phyloP scores from a whole-genome alignment of 208 protist species.

The Leishmania arabica region DNA sequence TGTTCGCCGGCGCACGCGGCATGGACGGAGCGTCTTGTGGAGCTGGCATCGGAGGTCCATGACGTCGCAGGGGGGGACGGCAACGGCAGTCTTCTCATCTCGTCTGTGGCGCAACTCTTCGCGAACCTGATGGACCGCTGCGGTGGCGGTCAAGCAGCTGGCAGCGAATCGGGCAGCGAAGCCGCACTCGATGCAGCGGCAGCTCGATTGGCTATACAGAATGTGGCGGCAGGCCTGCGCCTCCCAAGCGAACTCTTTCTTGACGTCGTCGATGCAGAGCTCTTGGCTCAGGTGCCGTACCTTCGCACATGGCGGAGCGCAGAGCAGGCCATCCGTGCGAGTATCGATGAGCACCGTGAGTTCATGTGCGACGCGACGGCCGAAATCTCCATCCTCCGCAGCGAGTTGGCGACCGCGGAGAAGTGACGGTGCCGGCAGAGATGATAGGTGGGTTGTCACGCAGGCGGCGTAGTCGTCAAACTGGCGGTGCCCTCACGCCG shows the following conservation, averaged over 20 bases:
- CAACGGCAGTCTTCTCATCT: background rate
- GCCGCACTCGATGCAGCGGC: background rate
- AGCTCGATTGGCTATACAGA: slow-evolving; percentile 6
- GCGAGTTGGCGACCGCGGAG: slow-evolving; percentile 16
- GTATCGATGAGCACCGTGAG: slow-evolving; percentile 8
- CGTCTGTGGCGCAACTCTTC: slow-evolving; percentile 1
- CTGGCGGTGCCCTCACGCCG: background rate
- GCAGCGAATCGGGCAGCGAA: background rate
- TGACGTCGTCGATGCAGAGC: slow-evolving; percentile 3
- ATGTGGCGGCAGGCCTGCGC: slow-evolving; percentile 5
- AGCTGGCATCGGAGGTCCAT: slow-evolving; percentile 1
- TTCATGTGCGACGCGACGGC: slow-evolving; percentile 21
- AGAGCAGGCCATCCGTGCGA: background rate
- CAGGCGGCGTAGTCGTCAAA: background rate
- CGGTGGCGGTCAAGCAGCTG: background rate
- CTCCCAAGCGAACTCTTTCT: slow-evolving; percentile 19
- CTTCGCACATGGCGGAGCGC: background rate
- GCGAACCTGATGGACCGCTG: background rate
- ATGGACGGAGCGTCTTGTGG: slow-evolving; percentile 3
- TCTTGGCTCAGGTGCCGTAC: slow-evolving; percentile 13
- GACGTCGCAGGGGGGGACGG: background rate
- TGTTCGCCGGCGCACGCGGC: background rate
- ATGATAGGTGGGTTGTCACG: background rate
- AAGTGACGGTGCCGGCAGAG: background rate
- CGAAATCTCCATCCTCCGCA: slow-evolving; percentile 28